Base-by-base conservation (phyloP, 1,284 basidiomycete species). In the Puccinia coronata region DNA sequence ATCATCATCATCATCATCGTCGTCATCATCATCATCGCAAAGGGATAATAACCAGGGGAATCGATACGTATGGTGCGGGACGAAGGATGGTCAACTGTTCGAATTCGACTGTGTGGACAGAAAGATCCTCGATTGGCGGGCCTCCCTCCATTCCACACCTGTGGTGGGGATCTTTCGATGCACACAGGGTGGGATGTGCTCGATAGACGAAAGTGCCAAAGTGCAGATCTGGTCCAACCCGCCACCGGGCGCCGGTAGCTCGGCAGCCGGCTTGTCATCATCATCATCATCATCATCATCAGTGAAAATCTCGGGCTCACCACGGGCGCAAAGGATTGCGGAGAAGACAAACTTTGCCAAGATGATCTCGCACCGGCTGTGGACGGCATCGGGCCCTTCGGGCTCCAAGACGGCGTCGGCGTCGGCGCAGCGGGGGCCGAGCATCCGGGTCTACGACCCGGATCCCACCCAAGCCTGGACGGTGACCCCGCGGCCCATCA, bases 161-260 rank as follows among this genome's bases (percentile, higher is more conserved):
- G 88, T 97, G 72, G 89, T 89, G 0, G 88, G 91, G 83, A 92
- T 97, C 70, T 91, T 93, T 85, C 89, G 92, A 3, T 87, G 92
- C 83, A 90, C 90, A 0, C 28, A 67, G 36, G 77, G 77, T 23
- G 77, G 77, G n/a, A 92, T 97, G 90, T 86, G 95, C 75, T 91
- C 92, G 0, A 85, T 95, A 23, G 95, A 97, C 85, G 94, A 95
- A 67, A 88, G 87, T 0, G 94, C 95, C 12, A 96, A 96, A 86
- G 88, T 90, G 5, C 88, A 93, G 12, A 89, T 95, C 0, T 97
- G 91, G 86, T 41, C 65, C 16, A 59, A 11, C 25, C 36, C n/a
- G 43, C 14, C 5, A 4, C 4, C 16, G 12, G 28, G n/a, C 41
- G 20, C n/a, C n/a, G n/a, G 36, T 31, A 28, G n/a, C 28, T 25